A percentile compares a stretch with the other conserved stretches of the same genome.
These are phyloP conservation scores for Plasmopara muralis DNA, from an alignment of 352 stramenopile genomes.

Conservation along the genomic window DNA sequence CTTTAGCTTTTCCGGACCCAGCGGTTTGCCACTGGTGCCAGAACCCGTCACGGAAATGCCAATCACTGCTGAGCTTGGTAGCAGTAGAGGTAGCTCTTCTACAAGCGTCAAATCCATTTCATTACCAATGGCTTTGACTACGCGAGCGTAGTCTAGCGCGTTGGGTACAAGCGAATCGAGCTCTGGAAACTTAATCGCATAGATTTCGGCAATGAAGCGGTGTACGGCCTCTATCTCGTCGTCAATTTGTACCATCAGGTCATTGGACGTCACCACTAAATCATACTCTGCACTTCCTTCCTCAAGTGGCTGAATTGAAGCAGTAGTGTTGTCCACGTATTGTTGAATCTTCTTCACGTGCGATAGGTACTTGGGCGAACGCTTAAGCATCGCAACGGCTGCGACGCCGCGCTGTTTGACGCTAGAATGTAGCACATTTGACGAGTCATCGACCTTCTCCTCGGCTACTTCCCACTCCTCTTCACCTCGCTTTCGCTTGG, in stretches of 20 bases:
- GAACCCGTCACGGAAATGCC: conserved; percentile 91
- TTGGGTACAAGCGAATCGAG: conserved; percentile 92
- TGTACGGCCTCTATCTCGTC: conserved; percentile 90
- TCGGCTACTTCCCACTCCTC: conserved; percentile 18
- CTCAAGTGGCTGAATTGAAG: conserved; percentile 29
- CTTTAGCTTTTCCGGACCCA: conserved; percentile 66
- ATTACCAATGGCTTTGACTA: conserved; percentile 90
- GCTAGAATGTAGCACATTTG: conserved; percentile 25
- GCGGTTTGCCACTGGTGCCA: conserved; percentile 81
- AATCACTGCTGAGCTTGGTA: conserved; percentile 92
- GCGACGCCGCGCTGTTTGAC: conserved; percentile 50
- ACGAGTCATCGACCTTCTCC: conserved; percentile 22
- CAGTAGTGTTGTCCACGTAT: conserved; percentile 30
- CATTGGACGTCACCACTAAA: conserved; percentile 87
- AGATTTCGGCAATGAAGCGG: conserved; percentile 87
- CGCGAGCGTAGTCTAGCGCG: conserved; percentile 88
- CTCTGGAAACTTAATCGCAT: conserved; percentile 92
- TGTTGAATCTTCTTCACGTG: conserved; percentile 66
- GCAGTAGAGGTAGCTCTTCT: conserved; percentile 75
- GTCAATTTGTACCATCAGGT: conserved; percentile 90
- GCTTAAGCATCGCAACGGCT: conserved; percentile 64
- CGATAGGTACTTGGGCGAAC: conserved; percentile 57
- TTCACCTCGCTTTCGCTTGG: conserved; percentile 23
- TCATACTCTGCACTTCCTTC: conserved; percentile 74
- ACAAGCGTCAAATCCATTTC: conserved; percentile 92